These are phyloP conservation scores for Apiospora kogelbergensis DNA, from an alignment of 2,329 filamentous ascomycete species.

Conservation along the genomic window DNA sequence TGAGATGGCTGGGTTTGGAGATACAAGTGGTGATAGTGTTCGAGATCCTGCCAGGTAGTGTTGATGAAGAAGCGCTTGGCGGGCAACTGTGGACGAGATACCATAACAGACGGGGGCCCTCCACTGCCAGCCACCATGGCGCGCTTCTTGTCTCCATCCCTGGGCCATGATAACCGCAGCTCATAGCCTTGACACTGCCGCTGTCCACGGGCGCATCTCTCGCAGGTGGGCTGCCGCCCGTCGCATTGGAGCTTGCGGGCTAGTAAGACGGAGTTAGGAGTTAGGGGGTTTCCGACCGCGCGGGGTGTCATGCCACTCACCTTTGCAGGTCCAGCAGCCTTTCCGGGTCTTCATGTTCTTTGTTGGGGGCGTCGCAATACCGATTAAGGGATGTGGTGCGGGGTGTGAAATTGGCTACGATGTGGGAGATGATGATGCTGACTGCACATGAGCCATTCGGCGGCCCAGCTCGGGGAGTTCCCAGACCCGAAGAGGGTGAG, in stretches of 20 bases:
- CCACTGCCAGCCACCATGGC: constrained; percentile 16
- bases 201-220: constrained; percentile 19
- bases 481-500: neutral
- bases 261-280: constrained; percentile 12
- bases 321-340: constrained; percentile 27
- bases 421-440: neutral
- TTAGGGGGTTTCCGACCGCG: too few species aligned
- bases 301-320: constrained; percentile 15
- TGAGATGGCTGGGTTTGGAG: neutral
- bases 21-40: constrained; percentile 17
- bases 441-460: neutral
- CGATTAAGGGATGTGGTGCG: neutral
- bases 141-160: constrained; percentile 23
- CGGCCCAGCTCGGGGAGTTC: neutral
- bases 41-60: constrained; percentile 23
- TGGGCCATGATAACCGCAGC: constrained; percentile 30
- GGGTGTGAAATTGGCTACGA: too few species aligned
- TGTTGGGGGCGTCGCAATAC: neutral
- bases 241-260: constrained; percentile 27
- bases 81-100: neutral
- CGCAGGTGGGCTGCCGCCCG: constrained; percentile 21
- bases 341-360: constrained; percentile 16
- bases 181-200: constrained; percentile 26
- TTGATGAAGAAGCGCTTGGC: constrained; percentile 21
- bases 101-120: neutral